phyloP scores from a whole-genome alignment of 2,329 filamentous ascomycete genomes.

The Ascochyta fabae region DNA sequence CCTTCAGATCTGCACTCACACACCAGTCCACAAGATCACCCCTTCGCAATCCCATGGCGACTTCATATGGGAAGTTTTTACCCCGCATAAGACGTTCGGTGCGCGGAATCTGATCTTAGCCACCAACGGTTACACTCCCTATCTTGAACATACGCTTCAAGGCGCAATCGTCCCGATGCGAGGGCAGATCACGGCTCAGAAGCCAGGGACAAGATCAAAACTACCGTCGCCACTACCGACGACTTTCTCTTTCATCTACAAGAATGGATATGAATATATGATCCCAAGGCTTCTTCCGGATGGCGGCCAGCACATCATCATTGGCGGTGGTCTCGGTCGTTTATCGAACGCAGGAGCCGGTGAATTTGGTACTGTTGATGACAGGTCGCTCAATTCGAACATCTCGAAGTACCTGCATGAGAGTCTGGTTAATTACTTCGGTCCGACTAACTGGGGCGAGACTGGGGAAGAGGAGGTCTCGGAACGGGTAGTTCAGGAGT shows the following conservation, averaged over 20 bases:
- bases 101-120: conserved; percentile 36
- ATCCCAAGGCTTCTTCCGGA: conserved; percentile 57
- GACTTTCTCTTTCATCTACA: conserved; percentile 69
- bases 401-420: conserved; percentile 58
- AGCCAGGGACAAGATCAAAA: conserved; percentile 45
- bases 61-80: conserved; percentile 28
- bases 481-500: conserved; percentile 49
- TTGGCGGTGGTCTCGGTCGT: conserved; percentile 64
- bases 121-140: conserved; percentile 47
- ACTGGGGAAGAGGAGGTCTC: conserved; percentile 20
- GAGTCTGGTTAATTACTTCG: conserved; percentile 60
- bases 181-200: conserved; percentile 50
- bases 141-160: conserved; percentile 41
- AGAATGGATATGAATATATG: conserved; percentile 71
- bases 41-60: neutral
- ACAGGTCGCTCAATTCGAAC: conserved; percentile 58
- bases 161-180: conserved; percentile 52
- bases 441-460: conserved; percentile 49
- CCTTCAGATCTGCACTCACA: conserved; percentile 38
- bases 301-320: conserved; percentile 61
- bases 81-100: conserved; percentile 24
- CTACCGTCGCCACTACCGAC: conserved; percentile 51
- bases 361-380: conserved; percentile 65
- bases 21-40: conserved; percentile 31
- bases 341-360: conserved; percentile 51